A percentile compares a stretch with the other conserved stretches of the same genome.
Conservation (phyloP, 257 asterid species). For the Petunia secreta region DNA sequence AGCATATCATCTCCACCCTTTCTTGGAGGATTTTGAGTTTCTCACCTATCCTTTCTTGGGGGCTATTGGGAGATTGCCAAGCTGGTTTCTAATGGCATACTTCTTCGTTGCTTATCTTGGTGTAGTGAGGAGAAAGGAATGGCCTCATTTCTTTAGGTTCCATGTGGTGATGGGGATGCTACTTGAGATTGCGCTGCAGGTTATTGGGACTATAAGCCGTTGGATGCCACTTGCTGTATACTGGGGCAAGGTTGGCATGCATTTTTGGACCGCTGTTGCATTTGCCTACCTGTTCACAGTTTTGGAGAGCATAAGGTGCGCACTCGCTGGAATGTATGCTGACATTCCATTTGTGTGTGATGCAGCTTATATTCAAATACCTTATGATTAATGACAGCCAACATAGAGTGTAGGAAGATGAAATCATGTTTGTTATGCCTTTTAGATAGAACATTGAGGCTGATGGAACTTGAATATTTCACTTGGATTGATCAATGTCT, state of each 20-base stretch:
- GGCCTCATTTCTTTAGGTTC: slow-evolving; percentile 94
- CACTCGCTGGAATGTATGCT: slow-evolving; percentile 88
- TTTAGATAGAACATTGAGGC: not conserved
- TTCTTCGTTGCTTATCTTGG: slow-evolving; percentile 85
- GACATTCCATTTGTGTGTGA: slow-evolving; percentile 86
- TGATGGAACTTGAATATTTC: not conserved
- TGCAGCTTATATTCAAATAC: slow-evolving; percentile 94
- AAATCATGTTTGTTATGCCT: not conserved
- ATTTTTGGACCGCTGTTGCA: slow-evolving; percentile 71
- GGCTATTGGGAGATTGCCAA: slow-evolving; percentile 67
- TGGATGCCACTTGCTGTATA: slow-evolving; percentile 77
- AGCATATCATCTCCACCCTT: slow-evolving; percentile 75
- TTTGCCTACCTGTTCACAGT: slow-evolving; percentile 83
- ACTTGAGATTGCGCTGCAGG: slow-evolving; percentile 87
- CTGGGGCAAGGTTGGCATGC: slow-evolving; percentile 95
- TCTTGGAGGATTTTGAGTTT: slow-evolving; percentile 72
- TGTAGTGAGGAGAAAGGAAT: slow-evolving; percentile 83
- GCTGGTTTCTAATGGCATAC: slow-evolving; percentile 91
- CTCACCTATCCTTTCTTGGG: slow-evolving; percentile 71
- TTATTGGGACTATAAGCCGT: slow-evolving; percentile 77
- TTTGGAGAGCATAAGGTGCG: slow-evolving; percentile 75
- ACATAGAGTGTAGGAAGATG: not conserved
- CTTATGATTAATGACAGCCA: slow-evolving; percentile 55
- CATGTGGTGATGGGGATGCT: slow-evolving; percentile 94
- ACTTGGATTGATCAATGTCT: not conserved